Percentiles rank a stretch among this genome's conserved stretches.
These are phyloP conservation scores for Capsaspora owczarzaki DNA, from an alignment of 78 protist genomes.

Conservation along the genomic window DNA sequence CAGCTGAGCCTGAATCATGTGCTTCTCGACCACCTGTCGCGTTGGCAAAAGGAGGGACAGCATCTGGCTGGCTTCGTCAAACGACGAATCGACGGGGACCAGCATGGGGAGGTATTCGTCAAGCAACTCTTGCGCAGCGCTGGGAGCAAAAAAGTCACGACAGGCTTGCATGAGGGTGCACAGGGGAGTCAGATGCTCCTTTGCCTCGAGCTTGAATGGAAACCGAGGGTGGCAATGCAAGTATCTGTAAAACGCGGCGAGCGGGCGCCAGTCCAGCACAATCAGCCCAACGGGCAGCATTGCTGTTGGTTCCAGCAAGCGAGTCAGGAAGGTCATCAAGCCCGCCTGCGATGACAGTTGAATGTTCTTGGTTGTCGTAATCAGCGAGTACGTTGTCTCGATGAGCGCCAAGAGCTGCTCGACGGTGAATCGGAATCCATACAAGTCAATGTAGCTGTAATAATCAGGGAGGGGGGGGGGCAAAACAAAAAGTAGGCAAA, in stretches of 20 bases:
- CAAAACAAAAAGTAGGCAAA: no score
- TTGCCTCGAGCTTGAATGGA: not conserved
- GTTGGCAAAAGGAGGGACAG: conserved; percentile 28
- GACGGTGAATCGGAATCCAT: no score
- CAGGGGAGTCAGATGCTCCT: not conserved
- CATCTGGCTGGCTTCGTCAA: conserved; percentile 11
- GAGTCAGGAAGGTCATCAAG: no score
- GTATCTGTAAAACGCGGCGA: not conserved
- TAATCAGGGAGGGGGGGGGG: no score
- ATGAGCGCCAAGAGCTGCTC: no score
- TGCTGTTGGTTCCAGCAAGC: no score
- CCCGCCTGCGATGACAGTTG: no score
- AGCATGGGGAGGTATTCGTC: conserved; percentile 22
- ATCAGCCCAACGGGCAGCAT: no score
- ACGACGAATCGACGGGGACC: conserved; percentile 23
- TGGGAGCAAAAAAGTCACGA: conserved; percentile 15
- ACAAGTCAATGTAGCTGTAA: no score
- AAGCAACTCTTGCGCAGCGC: conserved; percentile 36
- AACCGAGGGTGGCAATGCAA: not conserved
- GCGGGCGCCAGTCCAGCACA: conserved; percentile 1
- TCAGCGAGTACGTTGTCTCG: no score
- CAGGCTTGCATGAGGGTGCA: not conserved
- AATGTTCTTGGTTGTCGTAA: no score
- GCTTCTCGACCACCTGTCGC: not conserved
- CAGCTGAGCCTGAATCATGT: not conserved